Evolutionary conservation across 2,329 filamentous ascomycete genomes (phyloP).

Genomic region (Pestalotiopsis sp.): DNA sequence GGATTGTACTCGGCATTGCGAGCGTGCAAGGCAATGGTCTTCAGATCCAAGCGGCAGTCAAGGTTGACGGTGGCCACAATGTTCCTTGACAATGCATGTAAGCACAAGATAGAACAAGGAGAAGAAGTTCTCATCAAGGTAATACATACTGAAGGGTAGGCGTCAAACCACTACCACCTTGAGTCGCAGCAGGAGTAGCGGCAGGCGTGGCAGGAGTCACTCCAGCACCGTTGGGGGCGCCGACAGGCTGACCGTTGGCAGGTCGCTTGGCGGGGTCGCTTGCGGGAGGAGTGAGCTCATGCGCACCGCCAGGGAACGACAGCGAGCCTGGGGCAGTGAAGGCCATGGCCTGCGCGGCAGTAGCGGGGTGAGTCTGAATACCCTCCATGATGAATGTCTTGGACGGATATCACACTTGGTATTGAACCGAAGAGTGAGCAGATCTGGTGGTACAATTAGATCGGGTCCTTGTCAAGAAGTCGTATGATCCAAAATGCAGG

Average conservation of each 20-base stretch:
- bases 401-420: background rate
- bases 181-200: constrained; percentile 79
- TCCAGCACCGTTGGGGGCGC: constrained; percentile 69
- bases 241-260: constrained; percentile 53
- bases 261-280: constrained; percentile 66
- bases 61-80: constrained; percentile 99
- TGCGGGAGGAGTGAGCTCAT: constrained; percentile 80
- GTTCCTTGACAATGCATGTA: constrained; percentile 72
- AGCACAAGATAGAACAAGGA: constrained; percentile 47
- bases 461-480: too few species aligned
- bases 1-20: constrained; percentile 99
- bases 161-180: constrained; percentile 85
- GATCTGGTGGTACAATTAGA: constrained; percentile 4
- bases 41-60: constrained; percentile 94
- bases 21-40: constrained; percentile 97
- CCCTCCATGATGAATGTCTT: constrained; percentile 30
- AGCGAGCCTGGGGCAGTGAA: constrained; percentile 92
- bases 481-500: background rate
- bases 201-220: constrained; percentile 89
- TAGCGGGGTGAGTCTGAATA: constrained; percentile 73
- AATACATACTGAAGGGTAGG: constrained; percentile 96
- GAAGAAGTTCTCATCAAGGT: constrained; percentile 33
- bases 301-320: constrained; percentile 84
- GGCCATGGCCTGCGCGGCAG: constrained; percentile 89
- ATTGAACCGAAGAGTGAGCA: background rate